Percentiles rank a stretch among this genome's conserved stretches.
phyloP scores from a whole-genome alignment of 805 yeast genomes.

The Candida ulmi region DNA sequence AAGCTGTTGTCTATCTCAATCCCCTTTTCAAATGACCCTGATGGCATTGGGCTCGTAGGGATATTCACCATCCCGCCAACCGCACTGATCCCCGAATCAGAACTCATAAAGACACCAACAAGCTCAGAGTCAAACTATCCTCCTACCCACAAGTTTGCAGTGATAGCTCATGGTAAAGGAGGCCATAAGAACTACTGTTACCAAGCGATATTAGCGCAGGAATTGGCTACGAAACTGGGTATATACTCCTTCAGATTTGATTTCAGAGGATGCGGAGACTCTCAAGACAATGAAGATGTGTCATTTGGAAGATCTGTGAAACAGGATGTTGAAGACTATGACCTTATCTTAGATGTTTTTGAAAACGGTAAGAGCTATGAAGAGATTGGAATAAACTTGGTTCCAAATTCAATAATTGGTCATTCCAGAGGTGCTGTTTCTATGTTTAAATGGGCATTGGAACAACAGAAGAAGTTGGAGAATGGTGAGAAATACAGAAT shows the following conservation, averaged over 20 bases:
- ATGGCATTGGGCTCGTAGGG: constrained; percentile 29
- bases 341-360: constrained; percentile 31
- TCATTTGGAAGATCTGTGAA: constrained; percentile 48
- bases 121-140: constrained; percentile 19
- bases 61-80: constrained; percentile 30
- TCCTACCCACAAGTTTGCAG: constrained; percentile 44
- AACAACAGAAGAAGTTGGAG: constrained; percentile 33
- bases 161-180: constrained; percentile 78
- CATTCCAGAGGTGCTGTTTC: constrained; percentile 82
- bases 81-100: constrained; percentile 15
- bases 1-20: constrained; percentile 20
- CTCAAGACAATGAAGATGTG: constrained; percentile 37
- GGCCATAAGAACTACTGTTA: constrained; percentile 82
- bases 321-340: constrained; percentile 68
- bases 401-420: constrained; percentile 54
- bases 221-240: constrained; percentile 54
- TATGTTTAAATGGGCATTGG: constrained; percentile 64
- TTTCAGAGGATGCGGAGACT: constrained; percentile 80
- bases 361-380: constrained; percentile 19
- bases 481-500: constrained; percentile 29
- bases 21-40: constrained; percentile 18
- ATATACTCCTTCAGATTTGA: constrained; percentile 70
- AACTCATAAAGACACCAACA: constrained; percentile 8
- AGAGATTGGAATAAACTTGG: constrained; percentile 33
- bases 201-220: constrained; percentile 56